Conservation (phyloP, 1,284 basidiomycete species). For the Amylostereum chailletii region DNA sequence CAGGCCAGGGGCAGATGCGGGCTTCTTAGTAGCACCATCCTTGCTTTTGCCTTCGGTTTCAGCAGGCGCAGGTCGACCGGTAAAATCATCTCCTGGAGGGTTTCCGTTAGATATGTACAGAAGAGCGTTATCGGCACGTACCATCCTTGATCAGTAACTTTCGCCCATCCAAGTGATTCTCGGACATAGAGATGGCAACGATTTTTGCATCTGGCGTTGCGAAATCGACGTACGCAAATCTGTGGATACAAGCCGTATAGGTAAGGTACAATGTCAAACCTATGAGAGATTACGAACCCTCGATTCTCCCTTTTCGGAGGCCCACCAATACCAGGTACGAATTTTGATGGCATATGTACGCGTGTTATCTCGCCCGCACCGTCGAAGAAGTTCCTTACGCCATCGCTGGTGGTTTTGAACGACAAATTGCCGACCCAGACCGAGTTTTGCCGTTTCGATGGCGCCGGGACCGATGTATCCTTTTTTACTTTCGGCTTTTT, state of each 20-base stretch:
- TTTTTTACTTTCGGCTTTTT: slow-evolving; percentile 3
- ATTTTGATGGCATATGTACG: slow-evolving; percentile 67
- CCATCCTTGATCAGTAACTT: slow-evolving; percentile 92
- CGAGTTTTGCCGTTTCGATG: slow-evolving; percentile 63
- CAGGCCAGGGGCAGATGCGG: slow-evolving; percentile 27
- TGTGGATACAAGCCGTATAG: slow-evolving; percentile 23
- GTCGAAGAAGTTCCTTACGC: slow-evolving; percentile 66
- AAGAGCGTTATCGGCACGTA: slow-evolving; percentile 23
- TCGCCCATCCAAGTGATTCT: slow-evolving; percentile 78
- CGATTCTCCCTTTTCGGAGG: slow-evolving; percentile 49
- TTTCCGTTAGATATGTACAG: slow-evolving; percentile 1
- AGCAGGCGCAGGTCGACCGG: slow-evolving; percentile 45
- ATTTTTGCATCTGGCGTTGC: slow-evolving; percentile 66
- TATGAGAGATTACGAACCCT: slow-evolving; percentile 36
- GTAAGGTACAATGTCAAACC: too few relatives aligned
- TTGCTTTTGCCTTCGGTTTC: slow-evolving; percentile 19
- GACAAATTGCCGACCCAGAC: slow-evolving; percentile 95
- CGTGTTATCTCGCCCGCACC: slow-evolving; percentile 66
- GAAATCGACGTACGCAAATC: slow-evolving; percentile 97
- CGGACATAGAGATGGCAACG: slow-evolving; percentile 73
- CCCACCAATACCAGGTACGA: slow-evolving; percentile 19
- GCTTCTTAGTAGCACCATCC: slow-evolving; percentile 17
- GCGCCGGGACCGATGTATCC: slow-evolving; percentile 18
- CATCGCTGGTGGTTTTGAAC: slow-evolving; percentile 79
- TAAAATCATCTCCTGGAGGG: slow-evolving; percentile 59